phyloP scores from a whole-genome alignment of 2,329 filamentous ascomycete genomes.

The Escovopsis sp. region DNA sequence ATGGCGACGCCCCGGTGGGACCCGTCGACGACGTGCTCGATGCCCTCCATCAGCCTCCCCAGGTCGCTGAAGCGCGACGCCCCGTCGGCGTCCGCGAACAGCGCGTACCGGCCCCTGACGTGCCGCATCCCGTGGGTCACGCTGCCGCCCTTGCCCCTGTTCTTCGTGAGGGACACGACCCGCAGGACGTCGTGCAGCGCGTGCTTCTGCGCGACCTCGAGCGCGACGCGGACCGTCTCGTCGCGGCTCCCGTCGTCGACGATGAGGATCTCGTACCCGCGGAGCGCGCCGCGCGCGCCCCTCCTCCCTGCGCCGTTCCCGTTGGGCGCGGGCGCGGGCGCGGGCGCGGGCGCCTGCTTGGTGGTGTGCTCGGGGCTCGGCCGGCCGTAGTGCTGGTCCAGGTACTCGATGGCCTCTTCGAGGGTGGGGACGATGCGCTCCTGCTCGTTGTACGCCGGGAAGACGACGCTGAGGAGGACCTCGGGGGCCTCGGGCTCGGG shows the following conservation, averaged over 20 bases:
- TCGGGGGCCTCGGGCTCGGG: slow-evolving; percentile 59
- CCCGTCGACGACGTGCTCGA: slow-evolving; percentile 60
- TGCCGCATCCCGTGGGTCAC: slow-evolving; percentile 93
- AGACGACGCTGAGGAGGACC: slow-evolving; percentile 78
- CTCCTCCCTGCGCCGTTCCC: slow-evolving; percentile 11
- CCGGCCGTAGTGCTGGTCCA: slow-evolving; percentile 62
- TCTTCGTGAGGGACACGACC: slow-evolving; percentile 62
- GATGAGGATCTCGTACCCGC: slow-evolving; percentile 83
- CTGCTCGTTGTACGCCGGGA: slow-evolving; percentile 93
- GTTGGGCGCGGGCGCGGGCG: no score
- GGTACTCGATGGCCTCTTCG: slow-evolving; percentile 76
- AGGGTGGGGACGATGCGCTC: slow-evolving; percentile 70
- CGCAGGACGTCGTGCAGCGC: slow-evolving; percentile 66
- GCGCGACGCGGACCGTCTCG: slow-evolving; percentile 61
- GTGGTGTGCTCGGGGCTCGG: slow-evolving; percentile 2
- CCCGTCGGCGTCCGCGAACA: slow-evolving; percentile 94
- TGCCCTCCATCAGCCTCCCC: slow-evolving; percentile 64
- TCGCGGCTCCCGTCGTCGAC: slow-evolving; percentile 85
- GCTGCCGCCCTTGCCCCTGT: slow-evolving; percentile 87
- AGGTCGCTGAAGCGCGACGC: slow-evolving; percentile 78
- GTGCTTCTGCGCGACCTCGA: slow-evolving; percentile 64
- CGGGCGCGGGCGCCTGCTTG: no score
- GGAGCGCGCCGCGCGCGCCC: slow-evolving; percentile 19
- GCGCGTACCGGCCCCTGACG: slow-evolving; percentile 71
- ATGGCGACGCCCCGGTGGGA: slow-evolving; percentile 70